Evolutionary conservation across 2,329 filamentous ascomycete genomes (phyloP).

Genomic region (Zalaria sp.): DNA sequence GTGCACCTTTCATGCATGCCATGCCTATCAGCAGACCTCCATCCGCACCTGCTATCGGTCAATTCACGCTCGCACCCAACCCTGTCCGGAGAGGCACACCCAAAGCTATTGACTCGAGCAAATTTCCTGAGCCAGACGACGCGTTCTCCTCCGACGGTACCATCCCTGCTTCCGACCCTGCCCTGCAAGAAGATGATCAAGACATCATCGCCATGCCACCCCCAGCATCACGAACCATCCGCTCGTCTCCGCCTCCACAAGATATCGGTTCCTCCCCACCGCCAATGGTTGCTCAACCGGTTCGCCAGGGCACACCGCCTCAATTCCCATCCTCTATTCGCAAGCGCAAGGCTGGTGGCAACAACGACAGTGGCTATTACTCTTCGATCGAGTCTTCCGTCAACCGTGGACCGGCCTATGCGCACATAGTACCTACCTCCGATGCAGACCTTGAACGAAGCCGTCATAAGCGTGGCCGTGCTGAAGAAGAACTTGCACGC

Average conservation of each 20-base stretch:
- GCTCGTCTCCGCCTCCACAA: constrained; percentile 56
- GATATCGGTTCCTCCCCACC: constrained; percentile 88
- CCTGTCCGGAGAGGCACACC: constrained; percentile 17
- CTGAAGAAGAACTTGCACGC: constrained; percentile 89
- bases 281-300: constrained; percentile 54
- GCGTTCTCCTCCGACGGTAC: constrained; percentile 38
- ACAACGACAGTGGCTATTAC: constrained; percentile 94
- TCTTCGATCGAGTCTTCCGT: constrained; percentile 90
- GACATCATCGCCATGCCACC: constrained; percentile 23
- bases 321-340: constrained; percentile 48
- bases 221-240: constrained; percentile 30
- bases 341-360: constrained; percentile 63
- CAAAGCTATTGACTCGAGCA: constrained; percentile 34
- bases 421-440: constrained; percentile 55
- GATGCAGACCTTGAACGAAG: constrained; percentile 57
- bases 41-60: constrained; percentile 23
- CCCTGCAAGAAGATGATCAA: constrained; percentile 30
- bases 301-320: constrained; percentile 61
- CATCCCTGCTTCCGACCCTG: constrained; percentile 36
- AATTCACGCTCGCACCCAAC: constrained; percentile 20
- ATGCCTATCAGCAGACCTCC: constrained; percentile 16
- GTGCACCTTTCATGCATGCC: constrained; percentile 16
- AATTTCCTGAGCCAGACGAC: constrained; percentile 32
- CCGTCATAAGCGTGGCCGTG: constrained; percentile 68
- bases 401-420: constrained; percentile 44